Evolutionary conservation across 2,329 filamentous ascomycete species (phyloP).

Genomic region (Pseudogymnoascus sp.): DNA sequence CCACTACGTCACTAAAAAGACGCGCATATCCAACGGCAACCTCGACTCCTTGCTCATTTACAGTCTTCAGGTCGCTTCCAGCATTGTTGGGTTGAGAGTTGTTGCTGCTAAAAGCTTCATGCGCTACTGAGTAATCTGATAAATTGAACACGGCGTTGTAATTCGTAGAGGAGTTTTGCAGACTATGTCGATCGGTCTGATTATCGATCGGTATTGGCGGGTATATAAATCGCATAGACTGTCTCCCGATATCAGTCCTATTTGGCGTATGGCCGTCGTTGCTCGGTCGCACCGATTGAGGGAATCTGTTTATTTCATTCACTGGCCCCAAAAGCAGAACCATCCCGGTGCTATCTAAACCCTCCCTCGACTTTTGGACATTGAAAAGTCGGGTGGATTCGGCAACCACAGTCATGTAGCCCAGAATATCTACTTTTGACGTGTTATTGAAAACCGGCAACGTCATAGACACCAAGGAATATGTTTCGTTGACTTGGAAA

Average conservation of each 20-base stretch:
- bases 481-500: constrained; percentile 57
- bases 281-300: constrained; percentile 34
- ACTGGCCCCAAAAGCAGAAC: constrained; percentile 63
- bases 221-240: constrained; percentile 50
- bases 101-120: constrained; percentile 49
- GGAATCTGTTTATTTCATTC: constrained; percentile 57
- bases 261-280: constrained; percentile 37
- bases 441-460: constrained; percentile 66
- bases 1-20: constrained; percentile 56
- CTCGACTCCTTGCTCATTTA: constrained; percentile 58
- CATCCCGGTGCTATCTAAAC: constrained; percentile 60
- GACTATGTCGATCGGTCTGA: constrained; percentile 40
- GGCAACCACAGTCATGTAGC: constrained; percentile 76
- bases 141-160: constrained; percentile 44
- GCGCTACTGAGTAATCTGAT: constrained; percentile 52
- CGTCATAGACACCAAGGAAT: constrained; percentile 72
- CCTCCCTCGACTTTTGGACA: constrained; percentile 56
- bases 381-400: constrained; percentile 56
- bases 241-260: constrained; percentile 32
- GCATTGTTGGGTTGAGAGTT: constrained; percentile 51
- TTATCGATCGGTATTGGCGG: constrained; percentile 39
- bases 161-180: constrained; percentile 30
- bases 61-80: constrained; percentile 57
- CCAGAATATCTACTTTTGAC: constrained; percentile 55
- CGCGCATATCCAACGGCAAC: constrained; percentile 78